These are phyloP conservation scores for Gossypium thurberi DNA, from an alignment of 345 rosid species.

Conservation along the genomic window DNA sequence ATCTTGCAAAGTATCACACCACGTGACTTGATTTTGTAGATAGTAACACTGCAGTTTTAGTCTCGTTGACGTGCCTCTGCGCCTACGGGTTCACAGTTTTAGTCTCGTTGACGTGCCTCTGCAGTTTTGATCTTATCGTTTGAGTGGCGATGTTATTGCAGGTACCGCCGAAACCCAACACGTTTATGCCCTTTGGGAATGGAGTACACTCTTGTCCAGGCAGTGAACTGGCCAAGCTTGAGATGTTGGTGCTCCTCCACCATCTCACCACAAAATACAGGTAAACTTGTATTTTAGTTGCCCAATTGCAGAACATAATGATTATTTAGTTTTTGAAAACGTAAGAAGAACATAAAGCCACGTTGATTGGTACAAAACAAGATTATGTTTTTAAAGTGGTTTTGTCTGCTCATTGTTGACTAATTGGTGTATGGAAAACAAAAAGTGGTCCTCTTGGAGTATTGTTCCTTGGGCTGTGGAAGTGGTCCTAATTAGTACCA, in stretches of 20 bases:
- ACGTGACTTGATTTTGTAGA: slow-evolving; percentile 44
- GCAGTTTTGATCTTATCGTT: too few species aligned
- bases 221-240: slow-evolving; percentile 91
- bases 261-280: slow-evolving; percentile 74
- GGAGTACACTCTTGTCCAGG: slow-evolving; percentile 99
- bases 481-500: slow-evolving; percentile 21
- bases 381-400: neutral
- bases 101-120: too few species aligned
- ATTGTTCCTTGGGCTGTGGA: slow-evolving; percentile 25
- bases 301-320: neutral
- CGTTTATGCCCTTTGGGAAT: slow-evolving; percentile 87
- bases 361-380: neutral
- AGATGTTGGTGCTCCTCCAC: slow-evolving; percentile 81
- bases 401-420: neutral
- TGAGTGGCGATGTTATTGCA: slow-evolving; percentile 29
- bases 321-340: neutral
- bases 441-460: slow-evolving; percentile 17
- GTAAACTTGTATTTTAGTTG: slow-evolving; percentile 20
- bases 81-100: too few species aligned
- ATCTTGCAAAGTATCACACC: slow-evolving; percentile 19
- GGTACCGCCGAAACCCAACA: slow-evolving; percentile 74
- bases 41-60: neutral
- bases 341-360: slow-evolving; percentile 13
- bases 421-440: too few species aligned
- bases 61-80: too few species aligned